A percentile compares a stretch with the other conserved stretches of the same genome.
phyloP scores from a whole-genome alignment of 2,329 filamentous ascomycete species.

The Ophiostoma novo-ulmi region DNA sequence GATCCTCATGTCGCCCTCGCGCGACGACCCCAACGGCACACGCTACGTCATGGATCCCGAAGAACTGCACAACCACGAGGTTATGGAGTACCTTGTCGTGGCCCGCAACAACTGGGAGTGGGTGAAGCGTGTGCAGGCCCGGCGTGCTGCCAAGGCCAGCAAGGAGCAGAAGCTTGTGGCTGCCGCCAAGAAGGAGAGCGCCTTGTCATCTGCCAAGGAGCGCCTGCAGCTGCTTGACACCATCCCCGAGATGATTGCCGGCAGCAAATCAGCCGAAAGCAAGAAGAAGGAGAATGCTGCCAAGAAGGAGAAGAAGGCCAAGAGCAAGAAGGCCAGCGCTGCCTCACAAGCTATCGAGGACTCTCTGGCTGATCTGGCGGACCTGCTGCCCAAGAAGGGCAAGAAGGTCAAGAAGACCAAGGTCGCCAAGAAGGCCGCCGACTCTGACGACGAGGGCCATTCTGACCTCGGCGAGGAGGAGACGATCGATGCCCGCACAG shows the following conservation, averaged over 20 bases:
- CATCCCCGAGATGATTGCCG: neutral
- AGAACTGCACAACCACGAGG: slow-evolving; percentile 81
- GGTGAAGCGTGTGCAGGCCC: slow-evolving; percentile 59
- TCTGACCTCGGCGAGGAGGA: slow-evolving; percentile 95
- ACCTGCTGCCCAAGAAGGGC: slow-evolving; percentile 47
- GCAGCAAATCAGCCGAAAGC: slow-evolving; percentile 26
- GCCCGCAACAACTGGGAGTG: slow-evolving; percentile 76
- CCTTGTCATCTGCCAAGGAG: neutral
- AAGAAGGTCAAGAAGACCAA: slow-evolving; percentile 39
- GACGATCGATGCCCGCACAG: slow-evolving; percentile 67
- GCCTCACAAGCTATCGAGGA: slow-evolving; percentile 60
- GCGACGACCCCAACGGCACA: slow-evolving; percentile 47
- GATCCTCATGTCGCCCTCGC: slow-evolving; percentile 74
- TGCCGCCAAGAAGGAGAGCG: slow-evolving; percentile 29
- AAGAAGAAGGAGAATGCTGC: slow-evolving; percentile 28
- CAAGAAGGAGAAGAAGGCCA: slow-evolving; percentile 34
- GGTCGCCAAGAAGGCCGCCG: slow-evolving; percentile 37
- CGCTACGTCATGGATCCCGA: slow-evolving; percentile 62
- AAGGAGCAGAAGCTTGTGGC: slow-evolving; percentile 7
- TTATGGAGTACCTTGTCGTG: slow-evolving; percentile 79
- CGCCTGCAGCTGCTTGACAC: slow-evolving; percentile 9
- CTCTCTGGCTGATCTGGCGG: slow-evolving; percentile 63
- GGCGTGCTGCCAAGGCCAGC: slow-evolving; percentile 22
- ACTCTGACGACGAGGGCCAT: slow-evolving; percentile 44
- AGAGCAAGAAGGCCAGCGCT: slow-evolving; percentile 37